A percentile compares a stretch with the other conserved stretches of the same genome.
Conservation (phyloP, 306 rosid species). For the Cucurbita ficifolia region DNA sequence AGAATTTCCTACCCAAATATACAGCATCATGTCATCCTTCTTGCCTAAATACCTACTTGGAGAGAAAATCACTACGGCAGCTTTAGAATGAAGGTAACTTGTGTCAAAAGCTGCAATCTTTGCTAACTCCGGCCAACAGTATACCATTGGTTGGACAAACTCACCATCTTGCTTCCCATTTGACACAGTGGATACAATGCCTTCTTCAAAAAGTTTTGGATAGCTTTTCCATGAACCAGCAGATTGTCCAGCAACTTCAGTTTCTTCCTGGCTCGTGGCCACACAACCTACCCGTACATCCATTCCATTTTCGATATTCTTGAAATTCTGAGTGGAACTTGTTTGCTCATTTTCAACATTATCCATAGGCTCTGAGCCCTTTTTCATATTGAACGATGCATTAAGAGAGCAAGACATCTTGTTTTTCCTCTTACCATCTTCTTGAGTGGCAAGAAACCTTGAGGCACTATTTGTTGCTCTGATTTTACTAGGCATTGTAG, state of each 20-base stretch:
- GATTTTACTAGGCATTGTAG: conserved; percentile 34
- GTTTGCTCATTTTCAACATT: conserved; percentile 18
- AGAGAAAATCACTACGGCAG: conserved; percentile 54
- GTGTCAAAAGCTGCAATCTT: conserved; percentile 34
- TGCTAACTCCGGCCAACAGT: conserved; percentile 73
- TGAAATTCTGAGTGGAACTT: conserved; percentile 22
- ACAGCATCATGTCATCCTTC: conserved; percentile 31
- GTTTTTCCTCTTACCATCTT: conserved; percentile 14
- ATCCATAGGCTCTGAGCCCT: conserved; percentile 16
- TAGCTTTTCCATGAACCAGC: conserved; percentile 14
- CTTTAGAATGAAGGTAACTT: conserved; percentile 53
- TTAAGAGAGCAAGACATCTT: conserved; percentile 17
- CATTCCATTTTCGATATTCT: conserved; percentile 22
- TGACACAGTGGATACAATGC: conserved; percentile 18
- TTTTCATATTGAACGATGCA: conserved; percentile 17
- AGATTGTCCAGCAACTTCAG: conserved; percentile 16
- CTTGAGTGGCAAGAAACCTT: conserved; percentile 21
- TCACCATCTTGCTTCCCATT: conserved; percentile 25
- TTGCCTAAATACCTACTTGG: conserved; percentile 26
- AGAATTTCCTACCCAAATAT: conserved; percentile 78
- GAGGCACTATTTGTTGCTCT: conserved; percentile 23
- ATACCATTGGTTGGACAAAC: conserved; percentile 29
- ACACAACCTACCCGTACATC: conserved; percentile 7
- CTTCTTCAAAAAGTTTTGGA: conserved; percentile 14
- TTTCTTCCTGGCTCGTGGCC: conserved; percentile 17